Base-by-base conservation (phyloP, 139 green algal genomes). In the Auxenochlorella protothecoides region DNA sequence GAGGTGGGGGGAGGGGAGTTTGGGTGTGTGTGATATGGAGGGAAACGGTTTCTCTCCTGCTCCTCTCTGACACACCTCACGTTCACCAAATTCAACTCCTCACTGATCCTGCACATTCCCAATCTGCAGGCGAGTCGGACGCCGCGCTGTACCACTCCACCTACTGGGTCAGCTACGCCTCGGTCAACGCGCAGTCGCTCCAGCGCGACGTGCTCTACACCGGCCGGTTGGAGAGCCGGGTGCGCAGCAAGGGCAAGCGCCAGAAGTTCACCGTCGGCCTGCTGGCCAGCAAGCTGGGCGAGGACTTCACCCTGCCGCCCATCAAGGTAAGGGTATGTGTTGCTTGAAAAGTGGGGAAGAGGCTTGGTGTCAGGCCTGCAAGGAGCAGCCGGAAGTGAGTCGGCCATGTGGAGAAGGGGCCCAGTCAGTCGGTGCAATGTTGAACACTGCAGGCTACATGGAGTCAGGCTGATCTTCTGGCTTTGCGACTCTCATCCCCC, bases 201-300 rank as follows among this genome's bases (percentile, higher is more conserved):
- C 65, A 55, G 16, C 74, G 78, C 55, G 85, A 94, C 72, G 71
- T 88, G 56, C 74, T 87, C 53, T 95, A 89, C 83, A 92, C 87
- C 3, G 66, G 77, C 14, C 79, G 83, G 60, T 54, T 75, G 2
- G 88, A 94, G 75, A 89, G 80, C 44, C 83, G 86, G 59, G 66
- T 85, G 53, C 83, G 80, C 63, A 85, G 69, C 14, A 63, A 69
- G 53, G 52, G 13, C 11, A 51, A 56, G 66, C 69, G 69, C 60
- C 78, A 82, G 76, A 87, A 80, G 72, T 71, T 76, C 11, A 69
- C 76, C 3, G 27, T 77, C 44, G 85, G 83, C 51, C 16, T 81
- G 59, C 63, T 81, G 51, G 78, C 68, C 5, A 70, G 68, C 57
- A 79, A 83, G 75, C 68, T 88, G 12, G 75, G 69, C 6, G 82